phyloP scores from a whole-genome alignment of 2,329 filamentous ascomycete species.

The Phialophora tarda region DNA sequence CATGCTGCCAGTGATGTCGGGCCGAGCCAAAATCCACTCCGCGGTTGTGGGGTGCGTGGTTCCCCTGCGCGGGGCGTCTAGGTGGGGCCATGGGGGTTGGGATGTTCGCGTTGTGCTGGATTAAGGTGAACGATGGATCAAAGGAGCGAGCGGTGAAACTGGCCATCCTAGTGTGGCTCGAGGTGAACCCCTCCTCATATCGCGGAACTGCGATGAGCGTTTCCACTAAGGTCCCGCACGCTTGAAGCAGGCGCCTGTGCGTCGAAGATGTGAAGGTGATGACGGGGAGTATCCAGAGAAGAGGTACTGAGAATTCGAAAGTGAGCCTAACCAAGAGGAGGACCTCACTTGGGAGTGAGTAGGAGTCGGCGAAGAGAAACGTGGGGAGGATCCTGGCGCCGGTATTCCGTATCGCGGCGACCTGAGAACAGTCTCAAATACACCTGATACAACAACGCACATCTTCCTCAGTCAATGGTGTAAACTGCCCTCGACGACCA shows the following conservation, averaged over 20 bases:
- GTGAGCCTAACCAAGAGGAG: neutral
- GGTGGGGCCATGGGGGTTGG: neutral
- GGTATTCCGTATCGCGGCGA: neutral
- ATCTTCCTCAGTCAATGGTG: neutral
- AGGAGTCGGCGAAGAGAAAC: neutral
- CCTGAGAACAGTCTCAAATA: no score
- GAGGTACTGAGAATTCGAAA: neutral
- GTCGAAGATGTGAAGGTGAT: neutral
- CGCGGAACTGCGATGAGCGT: neutral
- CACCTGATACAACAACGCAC: neutral
- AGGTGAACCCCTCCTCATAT: neutral
- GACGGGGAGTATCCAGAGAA: neutral
- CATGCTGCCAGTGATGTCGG: neutral
- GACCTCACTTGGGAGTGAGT: neutral
- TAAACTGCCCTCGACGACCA: neutral
- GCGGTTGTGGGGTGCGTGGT: neutral
- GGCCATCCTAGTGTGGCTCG: neutral
- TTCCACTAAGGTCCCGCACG: neutral
- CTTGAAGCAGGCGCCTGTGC: neutral
- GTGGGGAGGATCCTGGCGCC: neutral
- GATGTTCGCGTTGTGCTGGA: neutral
- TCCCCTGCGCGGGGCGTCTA: no score
- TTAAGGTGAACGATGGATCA: neutral
- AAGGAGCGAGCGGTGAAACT: neutral
- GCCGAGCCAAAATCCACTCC: neutral